Base-by-base conservation (phyloP, 495 filamentous ascomycete genomes). In the Podospora sp. region DNA sequence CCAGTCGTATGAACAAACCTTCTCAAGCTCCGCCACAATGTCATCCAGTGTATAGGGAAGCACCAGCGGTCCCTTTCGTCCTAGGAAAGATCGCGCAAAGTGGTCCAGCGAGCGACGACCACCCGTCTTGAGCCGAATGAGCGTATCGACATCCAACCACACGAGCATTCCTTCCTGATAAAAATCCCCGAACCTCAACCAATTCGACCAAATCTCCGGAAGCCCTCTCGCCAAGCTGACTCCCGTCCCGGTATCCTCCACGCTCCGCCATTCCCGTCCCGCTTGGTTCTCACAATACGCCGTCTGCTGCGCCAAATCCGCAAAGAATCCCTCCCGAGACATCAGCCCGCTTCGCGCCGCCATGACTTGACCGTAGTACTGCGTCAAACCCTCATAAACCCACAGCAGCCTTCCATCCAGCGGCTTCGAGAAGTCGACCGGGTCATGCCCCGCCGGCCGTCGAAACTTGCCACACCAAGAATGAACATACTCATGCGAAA, bases 331-430 rank as follows among this genome's bases (percentile, higher is more conserved):
- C 2, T 55, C 16, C 21, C 21, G 6, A 6, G 52, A 24, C 16
- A 22, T 4, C 2, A 55, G 24, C 24, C 52, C 52, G 52, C 52
- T 55, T 2, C 52, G 9, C 7, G n/a, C 52, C 2, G 21, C 20
- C 52, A 55, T 2, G 3, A 55, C 52, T 6, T 55, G 21, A 2
- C 24, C 21, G 22, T 55, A 55, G 14, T 55, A 55, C 52, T 24
- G 20, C 21, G 52, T 24, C 21, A 55, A 26, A 1, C 52, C 52
- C 52, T 55, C 52, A 26, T 55, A 55, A 11, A 55, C 52, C 52
- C 52, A 55, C 21, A 55, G 52, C 52, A 55, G n/a, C 20, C 52
- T 55, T 11, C 52, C 52, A n/a, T 55, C 52, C 52, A 55, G 52
- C 24, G 52, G 52, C n/a, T 6, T 22, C 2, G 52, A 22, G 24